Evolutionary conservation across 495 filamentous ascomycete species (phyloP).

Genomic region (Pseudevernia furfuracea): DNA sequence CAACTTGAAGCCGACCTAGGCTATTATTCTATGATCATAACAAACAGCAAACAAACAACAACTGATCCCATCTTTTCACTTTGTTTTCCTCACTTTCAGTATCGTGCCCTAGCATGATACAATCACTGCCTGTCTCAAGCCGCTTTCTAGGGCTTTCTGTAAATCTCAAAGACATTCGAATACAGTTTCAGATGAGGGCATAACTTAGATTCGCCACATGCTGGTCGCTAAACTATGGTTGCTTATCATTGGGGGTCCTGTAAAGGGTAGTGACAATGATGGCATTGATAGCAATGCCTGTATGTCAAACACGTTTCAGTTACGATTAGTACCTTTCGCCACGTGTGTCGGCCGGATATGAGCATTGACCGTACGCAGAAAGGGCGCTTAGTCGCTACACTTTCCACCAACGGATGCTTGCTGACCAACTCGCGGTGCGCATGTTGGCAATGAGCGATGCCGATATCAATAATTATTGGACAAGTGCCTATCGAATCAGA

Average conservation of each 20-base stretch:
- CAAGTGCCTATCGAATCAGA: slow-evolving; percentile 24
- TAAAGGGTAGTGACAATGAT: slow-evolving; percentile 78
- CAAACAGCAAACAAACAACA: background rate
- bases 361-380: slow-evolving; percentile 30
- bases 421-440: slow-evolving; percentile 76
- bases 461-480: slow-evolving; percentile 20
- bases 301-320: slow-evolving; percentile 34
- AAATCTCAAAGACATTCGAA: slow-evolving; percentile 49
- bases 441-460: slow-evolving; percentile 65
- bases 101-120: background rate
- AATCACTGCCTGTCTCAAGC: slow-evolving; percentile 35
- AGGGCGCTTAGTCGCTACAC: slow-evolving; percentile 78
- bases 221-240: slow-evolving; percentile 75
- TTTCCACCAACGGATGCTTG: slow-evolving; percentile 91
- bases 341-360: background rate
- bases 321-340: background rate
- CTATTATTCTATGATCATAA: background rate
- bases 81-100: background rate
- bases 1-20: background rate
- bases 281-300: slow-evolving; percentile 94
- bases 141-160: slow-evolving; percentile 43
- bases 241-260: slow-evolving; percentile 87
- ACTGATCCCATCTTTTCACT: background rate
- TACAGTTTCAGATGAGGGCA: slow-evolving; percentile 84
- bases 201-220: slow-evolving; percentile 91